Evolutionary conservation across 768 basidiomycete species (phyloP).

Genomic region (Mrakia blollopis): DNA sequence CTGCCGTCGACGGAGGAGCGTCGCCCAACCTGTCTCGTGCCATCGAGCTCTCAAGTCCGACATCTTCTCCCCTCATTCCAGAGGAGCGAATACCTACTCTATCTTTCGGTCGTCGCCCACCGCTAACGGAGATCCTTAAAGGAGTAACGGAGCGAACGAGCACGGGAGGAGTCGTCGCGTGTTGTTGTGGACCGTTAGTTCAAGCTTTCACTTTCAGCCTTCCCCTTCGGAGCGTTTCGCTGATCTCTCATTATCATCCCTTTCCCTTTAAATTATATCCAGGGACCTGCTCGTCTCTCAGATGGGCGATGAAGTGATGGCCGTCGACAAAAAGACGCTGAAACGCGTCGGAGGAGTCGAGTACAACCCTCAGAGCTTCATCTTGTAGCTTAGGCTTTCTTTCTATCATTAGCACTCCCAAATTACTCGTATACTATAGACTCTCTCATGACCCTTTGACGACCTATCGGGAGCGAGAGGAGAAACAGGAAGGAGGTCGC

Average conservation of each 20-base stretch:
- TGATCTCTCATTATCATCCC: neutral
- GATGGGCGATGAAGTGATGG: constrained; percentile 1
- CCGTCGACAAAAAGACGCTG: neutral
- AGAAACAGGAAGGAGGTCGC: no score
- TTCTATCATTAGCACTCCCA: neutral
- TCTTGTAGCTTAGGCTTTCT: neutral
- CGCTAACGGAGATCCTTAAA: neutral
- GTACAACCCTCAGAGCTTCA: constrained; percentile 9
- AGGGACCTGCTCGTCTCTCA: neutral
- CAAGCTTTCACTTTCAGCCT: neutral
- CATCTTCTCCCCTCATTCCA: neutral
- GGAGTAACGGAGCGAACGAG: neutral
- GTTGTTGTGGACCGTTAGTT: constrained; percentile 2
- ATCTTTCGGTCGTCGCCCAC: neutral
- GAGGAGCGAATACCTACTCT: neutral
- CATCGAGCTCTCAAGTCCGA: neutral
- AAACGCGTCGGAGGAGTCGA: constrained; percentile 12
- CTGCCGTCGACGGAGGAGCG: neutral
- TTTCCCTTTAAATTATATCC: neutral
- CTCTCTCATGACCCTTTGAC: neutral
- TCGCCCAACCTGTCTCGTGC: neutral
- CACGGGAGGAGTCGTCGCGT: neutral
- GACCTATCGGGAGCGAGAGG: neutral
- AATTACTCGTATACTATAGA: neutral
- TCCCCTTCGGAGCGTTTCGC: neutral